phyloP scores from a whole-genome alignment of 331 rosid genomes.

The Ulmus americana region DNA sequence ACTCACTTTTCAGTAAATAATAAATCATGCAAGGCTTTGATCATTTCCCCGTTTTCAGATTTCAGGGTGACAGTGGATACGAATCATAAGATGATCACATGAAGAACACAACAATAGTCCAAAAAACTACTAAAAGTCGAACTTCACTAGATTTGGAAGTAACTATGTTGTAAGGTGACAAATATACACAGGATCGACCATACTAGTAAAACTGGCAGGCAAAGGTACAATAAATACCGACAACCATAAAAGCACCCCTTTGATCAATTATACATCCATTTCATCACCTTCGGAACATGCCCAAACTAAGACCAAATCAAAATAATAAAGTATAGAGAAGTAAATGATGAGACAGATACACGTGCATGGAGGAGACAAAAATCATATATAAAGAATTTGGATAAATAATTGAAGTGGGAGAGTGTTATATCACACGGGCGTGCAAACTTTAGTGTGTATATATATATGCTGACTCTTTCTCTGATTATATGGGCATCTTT shows the following conservation, averaged over 20 bases:
- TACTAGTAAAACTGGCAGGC: background rate
- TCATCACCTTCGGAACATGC: no score
- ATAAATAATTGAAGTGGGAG: background rate
- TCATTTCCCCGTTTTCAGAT: no score
- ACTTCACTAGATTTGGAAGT: background rate
- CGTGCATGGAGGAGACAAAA: conserved; percentile 39
- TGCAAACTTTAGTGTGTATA: background rate
- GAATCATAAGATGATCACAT: background rate
- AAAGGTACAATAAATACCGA: background rate
- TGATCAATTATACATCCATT: background rate
- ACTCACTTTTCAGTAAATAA: no score
- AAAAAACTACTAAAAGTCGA: background rate
- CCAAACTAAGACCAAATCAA: background rate
- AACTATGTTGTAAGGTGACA: background rate
- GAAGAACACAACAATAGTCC: background rate
- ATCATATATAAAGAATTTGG: conserved; percentile 23
- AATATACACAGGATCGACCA: background rate
- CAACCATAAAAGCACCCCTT: background rate
- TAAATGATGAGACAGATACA: background rate
- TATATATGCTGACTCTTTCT: background rate
- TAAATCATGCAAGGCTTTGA: no score
- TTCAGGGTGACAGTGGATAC: no score
- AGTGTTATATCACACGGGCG: conserved; percentile 10
- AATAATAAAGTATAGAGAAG: background rate
- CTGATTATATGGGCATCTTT: conserved; percentile 13